A percentile compares a stretch with the other conserved stretches of the same genome.
phyloP scores from a whole-genome alignment of 805 yeast genomes.

The Starmerella asiatica region DNA sequence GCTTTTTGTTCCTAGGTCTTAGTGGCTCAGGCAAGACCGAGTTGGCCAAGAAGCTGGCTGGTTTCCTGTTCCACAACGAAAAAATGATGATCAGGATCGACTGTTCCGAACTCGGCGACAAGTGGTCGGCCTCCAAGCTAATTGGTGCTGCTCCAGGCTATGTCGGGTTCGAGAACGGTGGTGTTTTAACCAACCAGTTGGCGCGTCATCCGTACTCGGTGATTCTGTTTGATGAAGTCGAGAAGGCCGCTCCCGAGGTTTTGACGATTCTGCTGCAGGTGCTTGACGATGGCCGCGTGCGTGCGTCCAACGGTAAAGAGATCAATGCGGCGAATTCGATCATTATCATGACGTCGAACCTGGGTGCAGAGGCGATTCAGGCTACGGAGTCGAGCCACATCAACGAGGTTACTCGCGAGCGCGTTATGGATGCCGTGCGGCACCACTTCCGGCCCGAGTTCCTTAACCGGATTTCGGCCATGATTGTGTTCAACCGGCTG shows the following conservation, averaged over 20 bases:
- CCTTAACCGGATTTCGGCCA: constrained; percentile 86
- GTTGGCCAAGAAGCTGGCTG: constrained; percentile 91
- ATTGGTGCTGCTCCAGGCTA: constrained; percentile 97
- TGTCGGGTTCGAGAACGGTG: constrained; percentile 96
- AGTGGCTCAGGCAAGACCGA: constrained; percentile 99
- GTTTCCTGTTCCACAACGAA: constrained; percentile 89
- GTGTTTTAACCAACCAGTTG: constrained; percentile 83
- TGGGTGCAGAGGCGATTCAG: constrained; percentile 85
- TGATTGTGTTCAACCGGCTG: constrained; percentile 82
- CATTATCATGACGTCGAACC: constrained; percentile 90
- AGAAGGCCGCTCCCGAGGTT: constrained; percentile 97
- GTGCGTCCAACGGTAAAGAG: constrained; percentile 86
- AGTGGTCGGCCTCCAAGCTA: constrained; percentile 87
- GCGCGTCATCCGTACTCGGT: constrained; percentile 90
- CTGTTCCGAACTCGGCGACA: constrained; percentile 91
- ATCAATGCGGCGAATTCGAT: constrained; percentile 87
- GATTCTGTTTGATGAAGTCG: constrained; percentile 92
- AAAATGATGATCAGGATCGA: constrained; percentile 95
- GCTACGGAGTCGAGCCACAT: constrained; percentile 46
- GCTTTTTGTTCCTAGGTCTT: constrained; percentile 85
- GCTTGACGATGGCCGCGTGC: constrained; percentile 91
- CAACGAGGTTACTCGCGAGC: constrained; percentile 52
- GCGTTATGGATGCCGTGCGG: constrained; percentile 72
- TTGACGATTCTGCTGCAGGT: constrained; percentile 81
- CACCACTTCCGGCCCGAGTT: constrained; percentile 95